Evolutionary conservation across 805 yeast species (phyloP), one percentile per base, ranked within the genome.

Genomic region (Teunomyces pallodes): DNA sequence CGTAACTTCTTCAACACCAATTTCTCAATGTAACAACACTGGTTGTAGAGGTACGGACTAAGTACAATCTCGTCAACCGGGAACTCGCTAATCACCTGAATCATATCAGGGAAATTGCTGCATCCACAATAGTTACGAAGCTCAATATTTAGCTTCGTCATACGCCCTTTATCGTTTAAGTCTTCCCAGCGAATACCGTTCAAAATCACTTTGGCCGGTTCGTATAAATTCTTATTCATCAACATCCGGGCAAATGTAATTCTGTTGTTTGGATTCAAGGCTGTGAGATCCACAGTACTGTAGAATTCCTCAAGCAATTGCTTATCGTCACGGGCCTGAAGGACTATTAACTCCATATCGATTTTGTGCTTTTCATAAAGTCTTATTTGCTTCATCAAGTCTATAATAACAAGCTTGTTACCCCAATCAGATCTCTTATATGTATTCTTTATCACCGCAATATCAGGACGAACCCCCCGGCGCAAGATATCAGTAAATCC

Each of bases 381-480:
- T 28, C 66, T 45, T 12, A 53, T 42, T 17, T 47, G 46, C 28
- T 50, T 53, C 42, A 57, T 46, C 33, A 70, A 50, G 20, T 61
- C 64, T 2, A 57, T 56, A 30, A 72, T 51, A 10, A 58, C 57
- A 8, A 54, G 45, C 48, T 64, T 55, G 29, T 67, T 56, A 14
- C 52, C 47, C 14, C 48, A 30, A 36, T 62, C 61, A 55, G 64
- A 61, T 29, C 62, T 54, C 27, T 58, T 51, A 45, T 68, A 65
- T 0, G 76, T 69, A 35, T 58, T 63, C 40, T 64, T 64, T 5
- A 73, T 48, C n/a, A 70, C 44, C 12, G 47, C 45, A 41, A 55
- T 54, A 47, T 72, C 75, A 0, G 77, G 77, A 26, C 61, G 54
- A 6, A 72, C 62, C 0, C 76, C 76, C 45, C 56, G 59, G n/a